Percentiles rank a stretch among this genome's conserved stretches.
Evolutionary conservation across 2,329 filamentous ascomycete species (phyloP).

Genomic region (Cordyceps cicadae): DNA sequence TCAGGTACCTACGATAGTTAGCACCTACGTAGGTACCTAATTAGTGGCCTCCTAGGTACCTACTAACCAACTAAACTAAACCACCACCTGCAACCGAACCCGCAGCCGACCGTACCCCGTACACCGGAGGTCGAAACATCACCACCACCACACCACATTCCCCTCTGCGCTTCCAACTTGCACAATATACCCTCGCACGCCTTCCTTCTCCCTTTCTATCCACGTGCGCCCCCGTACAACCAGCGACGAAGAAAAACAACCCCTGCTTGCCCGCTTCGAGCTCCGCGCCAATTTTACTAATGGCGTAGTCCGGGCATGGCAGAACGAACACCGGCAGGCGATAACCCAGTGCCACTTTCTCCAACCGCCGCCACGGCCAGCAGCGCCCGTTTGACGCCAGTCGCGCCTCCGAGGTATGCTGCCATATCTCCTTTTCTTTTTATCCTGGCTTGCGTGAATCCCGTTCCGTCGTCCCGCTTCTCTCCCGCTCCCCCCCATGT

Average conservation of each 20-base stretch:
- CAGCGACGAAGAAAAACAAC: neutral
- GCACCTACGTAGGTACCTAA: too few relatives aligned
- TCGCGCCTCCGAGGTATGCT: conserved; percentile 15
- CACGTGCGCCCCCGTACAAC: conserved; percentile 12
- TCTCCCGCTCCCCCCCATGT: neutral
- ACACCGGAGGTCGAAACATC: conserved; percentile 1
- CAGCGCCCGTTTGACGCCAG: conserved; percentile 13
- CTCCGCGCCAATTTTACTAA: conserved; percentile 39
- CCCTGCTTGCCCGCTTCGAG: conserved; percentile 8
- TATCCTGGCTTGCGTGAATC: neutral
- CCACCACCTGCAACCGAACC: neutral
- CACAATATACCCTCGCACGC: neutral
- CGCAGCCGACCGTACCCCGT: neutral
- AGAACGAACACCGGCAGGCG: conserved; percentile 51
- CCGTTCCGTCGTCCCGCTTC: neutral
- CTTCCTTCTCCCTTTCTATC: neutral
- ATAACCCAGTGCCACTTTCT: conserved; percentile 47
- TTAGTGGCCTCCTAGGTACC: neutral
- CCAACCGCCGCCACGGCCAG: conserved; percentile 22
- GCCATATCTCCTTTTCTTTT: neutral
- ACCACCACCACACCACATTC: neutral
- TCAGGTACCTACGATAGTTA: too few relatives aligned
- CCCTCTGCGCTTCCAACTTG: neutral
- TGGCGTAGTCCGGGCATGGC: conserved; percentile 60
- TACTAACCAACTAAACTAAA: neutral